phyloP scores from a whole-genome alignment of 108 stramenopile species.

The Parietichytrium sp. region DNA sequence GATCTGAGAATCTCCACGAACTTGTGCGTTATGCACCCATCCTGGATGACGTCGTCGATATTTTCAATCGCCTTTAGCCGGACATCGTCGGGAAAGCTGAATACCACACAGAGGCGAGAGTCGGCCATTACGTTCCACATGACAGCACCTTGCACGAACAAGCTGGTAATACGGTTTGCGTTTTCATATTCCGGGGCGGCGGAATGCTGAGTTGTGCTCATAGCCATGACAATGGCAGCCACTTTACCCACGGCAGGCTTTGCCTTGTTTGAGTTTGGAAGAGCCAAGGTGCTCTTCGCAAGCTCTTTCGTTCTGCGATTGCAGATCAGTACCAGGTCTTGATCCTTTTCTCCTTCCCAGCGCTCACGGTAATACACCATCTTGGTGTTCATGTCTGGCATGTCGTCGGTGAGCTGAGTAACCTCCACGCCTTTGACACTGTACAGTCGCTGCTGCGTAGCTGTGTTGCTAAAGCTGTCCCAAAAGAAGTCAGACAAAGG shows the following conservation, averaged over 20 bases:
- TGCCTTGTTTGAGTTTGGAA: neutral
- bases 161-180: neutral
- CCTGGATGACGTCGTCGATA: neutral
- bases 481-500: conserved; percentile 27
- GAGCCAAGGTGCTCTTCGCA: conserved; percentile 1
- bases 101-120: conserved; percentile 23
- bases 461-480: conserved; percentile 25
- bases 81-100: conserved; percentile 34
- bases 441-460: conserved; percentile 12
- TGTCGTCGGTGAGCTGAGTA: conserved; percentile 19
- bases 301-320: conserved; percentile 18
- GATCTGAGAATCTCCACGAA: conserved; percentile 36
- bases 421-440: conserved; percentile 7
- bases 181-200: conserved; percentile 22
- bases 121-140: conserved; percentile 34
- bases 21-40: neutral
- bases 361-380: conserved; percentile 34
- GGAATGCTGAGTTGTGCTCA: conserved; percentile 31
- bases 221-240: conserved; percentile 18
- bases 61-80: conserved; percentile 35
- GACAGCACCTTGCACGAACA: conserved; percentile 30
- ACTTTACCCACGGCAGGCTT: conserved; percentile 34
- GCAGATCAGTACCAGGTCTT: conserved; percentile 32
- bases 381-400: conserved; percentile 37
- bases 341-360: conserved; percentile 33